Evolutionary conservation across 2,329 filamentous ascomycete species (phyloP), one percentile per base, ranked within the genome.

Genomic region (Alternaria incomplexa): DNA sequence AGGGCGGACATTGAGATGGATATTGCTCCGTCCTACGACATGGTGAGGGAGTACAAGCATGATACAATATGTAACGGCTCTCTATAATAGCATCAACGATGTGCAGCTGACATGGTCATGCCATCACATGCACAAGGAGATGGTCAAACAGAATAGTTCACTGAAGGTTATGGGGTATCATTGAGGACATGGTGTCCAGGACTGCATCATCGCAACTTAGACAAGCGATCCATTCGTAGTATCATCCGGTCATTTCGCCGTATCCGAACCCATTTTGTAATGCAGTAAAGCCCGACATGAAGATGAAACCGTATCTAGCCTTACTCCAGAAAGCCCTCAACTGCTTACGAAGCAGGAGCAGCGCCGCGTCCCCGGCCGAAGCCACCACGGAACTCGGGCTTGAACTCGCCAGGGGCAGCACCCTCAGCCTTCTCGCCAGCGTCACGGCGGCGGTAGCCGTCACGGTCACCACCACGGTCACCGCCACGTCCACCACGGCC

Each of bases 401-500:
- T 80, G 78, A 81, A 81, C 72, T 80, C 79, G 66, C 79, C 79
- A 57, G 80, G 80, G 57, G 80, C 78, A 72, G 72, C 73, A 48
- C 77, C 74, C 77, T 80, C 74, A 52, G 70, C 70, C 72, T 80
- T 79, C 72, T 81, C 78, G 59, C 76, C 79, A 85, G 89, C 90
- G 80, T 96, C 93, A 81, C 94, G 91, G 84, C 94, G 90, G 84
- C 94, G 88, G 90, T 97, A 97, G 30, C 71, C 64, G 82, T 94
- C 94, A 79, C 92, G 91, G 84, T 92, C 91, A 77, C 91, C 91
- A 78, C 89, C 88, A 74, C 87, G 73, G 62, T 71, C 68, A 79
- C 87, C 87, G 71, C 87, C 86, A 81, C 87, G 86, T 79, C 87
- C 87, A 73, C 86, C 86, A 80, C 87, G 86, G 80, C 86, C 88